Evolutionary conservation across 2,329 filamentous ascomycete genomes (phyloP), one percentile per base, ranked within the genome.

Genomic region (Zasmidium cellare): DNA sequence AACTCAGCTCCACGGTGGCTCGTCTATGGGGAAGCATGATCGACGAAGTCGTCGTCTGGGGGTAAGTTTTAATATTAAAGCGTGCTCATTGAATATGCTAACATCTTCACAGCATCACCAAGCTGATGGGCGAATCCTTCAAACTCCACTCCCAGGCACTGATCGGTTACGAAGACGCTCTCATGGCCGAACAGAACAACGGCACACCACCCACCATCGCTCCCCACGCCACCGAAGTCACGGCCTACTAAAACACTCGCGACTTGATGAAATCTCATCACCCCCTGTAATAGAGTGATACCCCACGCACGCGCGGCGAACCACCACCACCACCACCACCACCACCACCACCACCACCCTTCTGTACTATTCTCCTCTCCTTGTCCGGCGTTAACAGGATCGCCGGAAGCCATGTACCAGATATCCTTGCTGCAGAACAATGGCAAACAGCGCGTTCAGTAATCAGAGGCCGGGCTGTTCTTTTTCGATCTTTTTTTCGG

Each of bases 21-120:
- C 87, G 91, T 69, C 86, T 97, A 47, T 99, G 94, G 94, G 94
- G 93, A 69, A 93, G 91, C 64, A 97, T 97, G 89, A 87, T 97
- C 65, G 94, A 97, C 73, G 94, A 97, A 78, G 94, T 97, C 63
- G 93, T 97, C 67, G 94, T 99, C 60, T 97, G 94, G 94, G 94
- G 94, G 92, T 96, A 88, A 86, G 92, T 89, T 45, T 11, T 16
- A 28, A 5, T 28, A 28, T 11, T 11, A 28, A 5, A 28, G 5
- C 6, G 11, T 6, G 7, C 14, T 3, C 12, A 24, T n/a, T 31
- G 7, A 16, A 51, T 31, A 25, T 58, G 24, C 62, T 64, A 58
- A 66, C 83, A 85, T 49, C 51, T 38, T 25, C 41, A 22, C 70
- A 93, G 90, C 57, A 93, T 96, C 72, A 93, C 91, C 68, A 92